Evolutionary conservation across 176 grass and related monocot species (phyloP), one percentile per base, ranked within the genome.

Genomic region (Juncus inflexus): DNA sequence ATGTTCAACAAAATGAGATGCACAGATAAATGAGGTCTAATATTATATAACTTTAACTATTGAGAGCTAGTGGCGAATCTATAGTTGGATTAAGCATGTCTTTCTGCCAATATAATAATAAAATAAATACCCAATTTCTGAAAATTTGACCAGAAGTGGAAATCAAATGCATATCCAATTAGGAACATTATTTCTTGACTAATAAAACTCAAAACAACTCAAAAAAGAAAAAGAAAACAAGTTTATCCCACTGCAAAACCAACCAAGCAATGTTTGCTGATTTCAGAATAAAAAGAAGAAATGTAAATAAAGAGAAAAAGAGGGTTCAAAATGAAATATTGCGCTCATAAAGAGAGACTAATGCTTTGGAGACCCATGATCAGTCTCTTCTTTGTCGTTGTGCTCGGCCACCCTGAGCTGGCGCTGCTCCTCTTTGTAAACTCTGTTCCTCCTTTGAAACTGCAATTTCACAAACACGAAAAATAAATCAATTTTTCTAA

Each of bases 371-470:
- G 50, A 15, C 14, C 68, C 54, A 49, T 43, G 52, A 58, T 5
- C 82, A 62, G 78, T 66, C 64, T 84, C 79, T 37, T 85, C 92
- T 76, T 86, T 87, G 35, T 85, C 87, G 66, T 83, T 96, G 54
- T 66, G 60, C 52, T 65, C 70, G 37, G 79, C 85, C 50, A 79
- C 87, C 76, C 87, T 77, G 50, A 91, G 80, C 78, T 97, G 87
- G 40, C 92, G 92, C 41, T 97, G 87, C 71, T 97, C 87, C 80
- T 97, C 92, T 77, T 97, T 97, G 79, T 97, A 97, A 54, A 97
- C 81, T 63, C 82, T 86, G 82, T 97, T 97, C 77, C 92, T 91
- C 61, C 92, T 82, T 77, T 96, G 84, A 63, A 96, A 96, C 92
- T 96, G 84, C 15, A 67, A 75, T 8, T 59, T 67, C 12, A 77